phyloP scores from a whole-genome alignment of 2,329 filamentous ascomycete genomes.

The Eutypa lata region DNA sequence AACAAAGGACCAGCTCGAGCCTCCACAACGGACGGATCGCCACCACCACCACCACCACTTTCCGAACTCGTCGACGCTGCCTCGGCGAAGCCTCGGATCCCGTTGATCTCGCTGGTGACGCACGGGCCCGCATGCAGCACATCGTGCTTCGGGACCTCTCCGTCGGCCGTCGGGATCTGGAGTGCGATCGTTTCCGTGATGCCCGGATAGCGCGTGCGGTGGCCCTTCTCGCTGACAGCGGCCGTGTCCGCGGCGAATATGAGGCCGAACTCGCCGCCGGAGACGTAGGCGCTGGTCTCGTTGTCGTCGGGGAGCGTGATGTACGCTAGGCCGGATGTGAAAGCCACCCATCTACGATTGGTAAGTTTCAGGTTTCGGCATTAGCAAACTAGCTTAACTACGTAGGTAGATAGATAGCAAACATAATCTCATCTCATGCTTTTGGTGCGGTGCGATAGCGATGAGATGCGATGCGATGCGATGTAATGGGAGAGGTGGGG shows the following conservation, averaged over 20 bases:
- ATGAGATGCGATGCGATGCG: too few relatives aligned
- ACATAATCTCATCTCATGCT: too few relatives aligned
- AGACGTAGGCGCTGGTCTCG: constrained; percentile 31
- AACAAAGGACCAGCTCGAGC: too few relatives aligned
- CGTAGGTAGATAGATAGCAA: too few relatives aligned
- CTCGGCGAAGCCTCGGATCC: too few relatives aligned
- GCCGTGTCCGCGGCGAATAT: constrained; percentile 41
- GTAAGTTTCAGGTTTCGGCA: too few relatives aligned
- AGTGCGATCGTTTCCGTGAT: constrained; percentile 33
- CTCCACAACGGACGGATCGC: too few relatives aligned
- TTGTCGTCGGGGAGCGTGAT: constrained; percentile 36
- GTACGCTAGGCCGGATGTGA: constrained; percentile 37
- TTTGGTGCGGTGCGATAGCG: too few relatives aligned
- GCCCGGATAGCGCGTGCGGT: constrained; percentile 38
- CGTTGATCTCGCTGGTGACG: constrained; percentile 16
- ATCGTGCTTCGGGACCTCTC: constrained; percentile 33
- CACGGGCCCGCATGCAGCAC: constrained; percentile 39
- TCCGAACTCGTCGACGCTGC: too few relatives aligned
- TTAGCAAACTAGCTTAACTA: too few relatives aligned
- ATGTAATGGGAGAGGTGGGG: background rate
- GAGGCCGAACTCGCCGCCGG: constrained; percentile 35
- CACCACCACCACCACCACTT: too few relatives aligned
- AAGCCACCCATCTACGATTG: constrained; percentile 29
- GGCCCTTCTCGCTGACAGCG: constrained; percentile 36
- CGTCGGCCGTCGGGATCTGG: constrained; percentile 33